A percentile compares a stretch with the other conserved stretches of the same genome.
Conservation (phyloP, 2,329 filamentous ascomycete genomes). For the Trichophyton benhamiae region DNA sequence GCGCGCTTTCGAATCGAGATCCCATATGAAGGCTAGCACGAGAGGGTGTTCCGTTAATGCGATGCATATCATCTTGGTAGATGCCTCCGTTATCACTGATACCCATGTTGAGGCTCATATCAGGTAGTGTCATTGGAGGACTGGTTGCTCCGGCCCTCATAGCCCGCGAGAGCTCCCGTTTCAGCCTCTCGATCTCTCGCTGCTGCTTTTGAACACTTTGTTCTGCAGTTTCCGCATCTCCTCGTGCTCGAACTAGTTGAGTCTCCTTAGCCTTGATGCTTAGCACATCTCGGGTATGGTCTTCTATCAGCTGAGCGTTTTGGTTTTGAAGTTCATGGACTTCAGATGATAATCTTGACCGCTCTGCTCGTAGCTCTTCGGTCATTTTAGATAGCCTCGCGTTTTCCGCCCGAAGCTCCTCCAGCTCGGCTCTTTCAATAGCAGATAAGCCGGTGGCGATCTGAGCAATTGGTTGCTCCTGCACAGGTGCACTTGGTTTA, state of each 20-base stretch:
- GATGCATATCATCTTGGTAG: conserved; percentile 28
- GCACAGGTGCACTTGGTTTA: conserved; percentile 46
- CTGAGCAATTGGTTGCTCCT: conserved; percentile 37
- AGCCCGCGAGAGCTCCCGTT: conserved; percentile 59
- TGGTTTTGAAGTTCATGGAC: conserved; percentile 92
- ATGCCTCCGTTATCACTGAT: conserved; percentile 39
- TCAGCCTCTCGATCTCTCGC: conserved; percentile 82
- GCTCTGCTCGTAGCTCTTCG: conserved; percentile 72
- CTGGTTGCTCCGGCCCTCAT: conserved; percentile 30
- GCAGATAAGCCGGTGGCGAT: conserved; percentile 54
- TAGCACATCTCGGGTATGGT: conserved; percentile 87
- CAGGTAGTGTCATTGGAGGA: conserved; percentile 32
- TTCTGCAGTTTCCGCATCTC: conserved; percentile 80
- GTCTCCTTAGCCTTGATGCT: conserved; percentile 98
- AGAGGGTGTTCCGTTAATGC: conserved; percentile 13
- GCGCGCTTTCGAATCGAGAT: conserved; percentile 29
- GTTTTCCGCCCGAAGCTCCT: conserved; percentile 73
- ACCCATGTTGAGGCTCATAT: conserved; percentile 44
- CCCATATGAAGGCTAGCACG: conserved; percentile 28
- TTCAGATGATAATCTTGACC: conserved; percentile 68
- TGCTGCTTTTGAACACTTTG: conserved; percentile 71
- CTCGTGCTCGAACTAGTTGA: conserved; percentile 80
- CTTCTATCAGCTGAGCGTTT: conserved; percentile 91
- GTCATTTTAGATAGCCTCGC: conserved; percentile 62
- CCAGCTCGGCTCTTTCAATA: conserved; percentile 82